Evolutionary conservation across 78 protist species (phyloP).

Genomic region (Creolimax fragrantissima): DNA sequence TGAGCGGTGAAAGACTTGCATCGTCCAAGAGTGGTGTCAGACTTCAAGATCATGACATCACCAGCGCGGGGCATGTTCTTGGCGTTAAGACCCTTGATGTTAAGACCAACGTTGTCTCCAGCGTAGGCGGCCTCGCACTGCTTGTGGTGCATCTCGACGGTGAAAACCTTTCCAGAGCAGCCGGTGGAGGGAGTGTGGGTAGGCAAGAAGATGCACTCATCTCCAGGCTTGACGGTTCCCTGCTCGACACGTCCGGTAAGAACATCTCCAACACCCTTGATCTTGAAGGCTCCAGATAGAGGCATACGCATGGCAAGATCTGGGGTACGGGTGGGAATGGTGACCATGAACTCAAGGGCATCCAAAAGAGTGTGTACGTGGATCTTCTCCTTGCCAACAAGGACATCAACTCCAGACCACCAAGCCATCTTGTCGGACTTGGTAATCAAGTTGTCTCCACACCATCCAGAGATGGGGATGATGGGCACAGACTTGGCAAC

Average conservation of each 20-base stretch:
- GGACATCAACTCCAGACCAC: constrained; percentile 64
- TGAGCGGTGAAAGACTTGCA: constrained; percentile 83
- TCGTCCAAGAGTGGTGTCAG: constrained; percentile 78
- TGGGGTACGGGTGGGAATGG: constrained; percentile 79
- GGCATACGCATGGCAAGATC: constrained; percentile 96
- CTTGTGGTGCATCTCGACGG: constrained; percentile 98
- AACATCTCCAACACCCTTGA: constrained; percentile 94
- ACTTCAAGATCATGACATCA: constrained; percentile 29
- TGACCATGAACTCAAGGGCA: constrained; percentile 78
- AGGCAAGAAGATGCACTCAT: constrained; percentile 87
- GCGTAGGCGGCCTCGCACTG: constrained; percentile 73
- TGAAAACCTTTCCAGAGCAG: constrained; percentile 80
- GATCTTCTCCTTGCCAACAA: constrained; percentile 17
- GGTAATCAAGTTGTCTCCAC: constrained; percentile 95
- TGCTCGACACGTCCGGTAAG: constrained; percentile 97
- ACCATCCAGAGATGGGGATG: constrained; percentile 94
- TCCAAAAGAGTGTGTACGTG: constrained; percentile 42
- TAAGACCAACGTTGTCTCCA: constrained; percentile 97
- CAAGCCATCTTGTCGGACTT: constrained; percentile 75
- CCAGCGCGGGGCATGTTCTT: constrained; percentile 84
- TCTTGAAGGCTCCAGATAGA: constrained; percentile 95
- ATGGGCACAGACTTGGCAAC: constrained; percentile 70
- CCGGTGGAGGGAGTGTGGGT: constrained; percentile 22
- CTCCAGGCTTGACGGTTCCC: constrained; percentile 86
- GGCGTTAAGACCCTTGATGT: constrained; percentile 86